phyloP scores from a whole-genome alignment of 805 yeast species.

The Cyberlindnera maclurae region DNA sequence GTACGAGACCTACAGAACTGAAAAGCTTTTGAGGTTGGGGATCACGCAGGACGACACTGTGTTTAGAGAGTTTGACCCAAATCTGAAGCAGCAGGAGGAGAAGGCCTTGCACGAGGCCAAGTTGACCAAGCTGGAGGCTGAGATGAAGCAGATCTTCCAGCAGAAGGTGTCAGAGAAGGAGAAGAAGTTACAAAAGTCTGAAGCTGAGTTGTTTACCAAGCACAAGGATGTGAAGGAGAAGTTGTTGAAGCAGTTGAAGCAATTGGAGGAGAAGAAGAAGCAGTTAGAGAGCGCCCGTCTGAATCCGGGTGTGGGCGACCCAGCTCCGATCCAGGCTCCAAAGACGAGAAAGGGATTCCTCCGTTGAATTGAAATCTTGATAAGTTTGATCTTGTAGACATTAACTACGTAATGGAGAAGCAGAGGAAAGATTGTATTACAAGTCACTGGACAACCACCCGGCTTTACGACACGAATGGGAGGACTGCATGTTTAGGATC shows the following conservation, averaged over 20 bases:
- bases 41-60: constrained; percentile 88
- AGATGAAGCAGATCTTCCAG: constrained; percentile 94
- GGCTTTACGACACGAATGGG: no score
- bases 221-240: constrained; percentile 98
- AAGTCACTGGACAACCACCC: no score
- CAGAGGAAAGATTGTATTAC: no score
- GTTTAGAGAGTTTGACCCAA: constrained; percentile 93
- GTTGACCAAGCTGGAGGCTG: constrained; percentile 87
- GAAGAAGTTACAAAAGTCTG: constrained; percentile 92
- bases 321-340: constrained; percentile 34
- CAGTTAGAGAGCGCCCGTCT: constrained; percentile 61
- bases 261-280: constrained; percentile 84
- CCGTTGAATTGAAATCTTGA: constrained; percentile 33
- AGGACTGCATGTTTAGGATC: no score
- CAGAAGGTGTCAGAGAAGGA: constrained; percentile 96
- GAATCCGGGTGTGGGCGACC: constrained; percentile 30
- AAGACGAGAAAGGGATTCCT: constrained; percentile 77
- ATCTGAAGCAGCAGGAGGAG: constrained; percentile 88
- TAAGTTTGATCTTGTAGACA: no score
- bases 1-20: constrained; percentile 86
- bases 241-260: constrained; percentile 77
- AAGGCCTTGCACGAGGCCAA: constrained; percentile 89
- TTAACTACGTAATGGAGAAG: no score
- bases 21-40: constrained; percentile 74
- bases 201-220: constrained; percentile 89